Evolutionary conservation across 2,329 filamentous ascomycete species (phyloP).

Genomic region (Westerdykella sp.): DNA sequence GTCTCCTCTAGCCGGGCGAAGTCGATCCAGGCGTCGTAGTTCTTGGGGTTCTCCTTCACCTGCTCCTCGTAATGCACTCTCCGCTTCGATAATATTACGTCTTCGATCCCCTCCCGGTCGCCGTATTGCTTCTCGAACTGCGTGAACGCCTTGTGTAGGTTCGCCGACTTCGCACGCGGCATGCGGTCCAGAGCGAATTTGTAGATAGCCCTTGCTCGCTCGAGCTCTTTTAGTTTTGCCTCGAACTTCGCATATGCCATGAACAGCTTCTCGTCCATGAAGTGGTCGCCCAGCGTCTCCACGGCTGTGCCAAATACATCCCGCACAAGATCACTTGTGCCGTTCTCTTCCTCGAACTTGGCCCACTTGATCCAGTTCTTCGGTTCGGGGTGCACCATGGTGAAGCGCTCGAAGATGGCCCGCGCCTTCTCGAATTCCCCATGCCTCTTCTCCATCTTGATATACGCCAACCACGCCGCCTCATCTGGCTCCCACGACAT

Average conservation of each 20-base stretch:
- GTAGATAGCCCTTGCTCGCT: slow-evolving; percentile 89
- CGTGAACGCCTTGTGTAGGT: slow-evolving; percentile 88
- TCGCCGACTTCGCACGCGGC: slow-evolving; percentile 76
- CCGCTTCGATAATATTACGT: slow-evolving; percentile 91
- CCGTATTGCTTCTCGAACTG: slow-evolving; percentile 98
- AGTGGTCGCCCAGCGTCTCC: slow-evolving; percentile 85
- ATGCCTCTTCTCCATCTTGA: slow-evolving; percentile 95
- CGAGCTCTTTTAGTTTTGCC: slow-evolving; percentile 89
- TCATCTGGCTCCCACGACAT: slow-evolving; percentile 98
- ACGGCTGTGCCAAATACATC: slow-evolving; percentile 87
- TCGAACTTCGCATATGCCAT: slow-evolving; percentile 95
- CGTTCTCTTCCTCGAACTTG: slow-evolving; percentile 91
- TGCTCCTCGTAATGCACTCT: slow-evolving; percentile 91
- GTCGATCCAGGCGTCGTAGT: slow-evolving; percentile 97
- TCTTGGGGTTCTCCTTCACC: slow-evolving; percentile 87
- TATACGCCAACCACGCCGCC: slow-evolving; percentile 90
- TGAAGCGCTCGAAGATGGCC: slow-evolving; percentile 84
- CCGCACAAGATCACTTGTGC: slow-evolving; percentile 82
- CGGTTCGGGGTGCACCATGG: slow-evolving; percentile 85
- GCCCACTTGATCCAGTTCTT: slow-evolving; percentile 99
- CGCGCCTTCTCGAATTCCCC: slow-evolving; percentile 86
- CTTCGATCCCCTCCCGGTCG: slow-evolving; percentile 85
- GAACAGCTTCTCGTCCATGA: slow-evolving; percentile 93
- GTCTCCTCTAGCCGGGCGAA: slow-evolving; percentile 86
- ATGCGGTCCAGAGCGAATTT: slow-evolving; percentile 92